Base-by-base conservation (phyloP, 495 filamentous ascomycete genomes). In the Aspergillus campestris region DNA sequence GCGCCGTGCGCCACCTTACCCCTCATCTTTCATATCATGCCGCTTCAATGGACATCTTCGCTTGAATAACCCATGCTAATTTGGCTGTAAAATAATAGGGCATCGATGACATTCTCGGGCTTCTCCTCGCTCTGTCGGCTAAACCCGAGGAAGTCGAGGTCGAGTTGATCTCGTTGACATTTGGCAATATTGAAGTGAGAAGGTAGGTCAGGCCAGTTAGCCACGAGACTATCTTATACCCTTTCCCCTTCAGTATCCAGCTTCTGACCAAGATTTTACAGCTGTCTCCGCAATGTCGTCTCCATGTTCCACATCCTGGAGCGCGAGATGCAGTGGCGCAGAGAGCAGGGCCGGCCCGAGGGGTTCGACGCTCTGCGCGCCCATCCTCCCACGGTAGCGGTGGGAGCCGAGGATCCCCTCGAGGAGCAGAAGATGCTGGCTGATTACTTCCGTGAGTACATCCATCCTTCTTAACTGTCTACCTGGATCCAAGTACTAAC, bases 291-390 rank as follows among this genome's bases (percentile, higher is more conserved):
- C 12, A 99, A 99, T 70, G 82, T 86, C 38, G 78, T 97, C 43
- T 84, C 88, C 18, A 75, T 96, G 63, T 97, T 97, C 69, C 84
- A 96, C 56, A 82, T 91, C 51, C 78, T 99, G 51, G 89, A 95
- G 50, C 83, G 85, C 47, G 92, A 99, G 65, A 79, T 84, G 55
- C 70, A 78, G 56, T 99, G 92, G 91, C 79, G 92, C 33, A 72
- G 75, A 55, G 64, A 75, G 3, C 73, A 79, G 5, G 83, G 83
- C 5, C 73, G 64, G 8, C 71, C 75, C 0, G 73, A 82, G 38
- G 82, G 84, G 5, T 97, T 88, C 49, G 75, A 77, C 36, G 70
- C 75, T 8, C 65, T 99, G 53, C 71, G 72, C 32, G 70, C 74
- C 7, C 79, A 65, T 57, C 88, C 84, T 55, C 94, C 92, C 3